Percentiles rank a stretch among this genome's conserved stretches.
These are phyloP conservation scores for Xerocomus potaroensis DNA, from an alignment of 768 basidiomycete genomes.

Conservation along the genomic window DNA sequence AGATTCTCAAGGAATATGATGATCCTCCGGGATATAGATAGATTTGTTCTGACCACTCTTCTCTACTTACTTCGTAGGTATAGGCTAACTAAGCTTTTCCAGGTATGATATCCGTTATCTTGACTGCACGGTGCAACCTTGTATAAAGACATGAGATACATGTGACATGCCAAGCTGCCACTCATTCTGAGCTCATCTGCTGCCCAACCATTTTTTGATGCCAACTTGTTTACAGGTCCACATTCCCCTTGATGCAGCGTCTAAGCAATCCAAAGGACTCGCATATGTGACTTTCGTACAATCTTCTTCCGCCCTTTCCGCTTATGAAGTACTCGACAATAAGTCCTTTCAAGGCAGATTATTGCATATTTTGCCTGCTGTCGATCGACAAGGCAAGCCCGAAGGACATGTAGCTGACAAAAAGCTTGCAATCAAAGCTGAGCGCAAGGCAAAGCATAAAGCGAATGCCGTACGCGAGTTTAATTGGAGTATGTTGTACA, in stretches of 20 bases:
- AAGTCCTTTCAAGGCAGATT: constrained; percentile 89
- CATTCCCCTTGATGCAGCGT: constrained; percentile 46
- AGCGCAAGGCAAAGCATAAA: constrained; percentile 56
- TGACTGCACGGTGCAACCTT: not conserved
- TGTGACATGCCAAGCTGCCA: constrained; percentile 44
- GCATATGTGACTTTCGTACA: constrained; percentile 54
- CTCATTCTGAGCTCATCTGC: constrained; percentile 33
- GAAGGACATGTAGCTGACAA: constrained; percentile 40
- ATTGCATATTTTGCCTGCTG: constrained; percentile 84
- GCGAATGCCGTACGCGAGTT: constrained; percentile 71
- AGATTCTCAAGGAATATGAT: constrained; percentile 38
- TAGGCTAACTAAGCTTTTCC: constrained; percentile 4
- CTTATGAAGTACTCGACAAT: constrained; percentile 76
- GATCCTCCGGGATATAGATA: constrained; percentile 49
- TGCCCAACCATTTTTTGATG: not conserved
- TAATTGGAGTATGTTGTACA: constrained; percentile 92
- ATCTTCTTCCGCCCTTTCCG: constrained; percentile 52
- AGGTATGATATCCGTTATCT: constrained; percentile 10
- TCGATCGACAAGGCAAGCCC: constrained; percentile 54
- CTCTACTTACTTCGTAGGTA: not conserved
- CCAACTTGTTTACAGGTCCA: constrained; percentile 42
- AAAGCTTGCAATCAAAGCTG: constrained; percentile 56
- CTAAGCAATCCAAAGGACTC: constrained; percentile 53
- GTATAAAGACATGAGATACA: constrained; percentile 55
- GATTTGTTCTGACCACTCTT: constrained; percentile 33